Evolutionary conservation across 73 alveolate genomes (phyloP), one percentile per base, ranked within the genome.

Genomic region (Paramecium pentaurelia): DNA sequence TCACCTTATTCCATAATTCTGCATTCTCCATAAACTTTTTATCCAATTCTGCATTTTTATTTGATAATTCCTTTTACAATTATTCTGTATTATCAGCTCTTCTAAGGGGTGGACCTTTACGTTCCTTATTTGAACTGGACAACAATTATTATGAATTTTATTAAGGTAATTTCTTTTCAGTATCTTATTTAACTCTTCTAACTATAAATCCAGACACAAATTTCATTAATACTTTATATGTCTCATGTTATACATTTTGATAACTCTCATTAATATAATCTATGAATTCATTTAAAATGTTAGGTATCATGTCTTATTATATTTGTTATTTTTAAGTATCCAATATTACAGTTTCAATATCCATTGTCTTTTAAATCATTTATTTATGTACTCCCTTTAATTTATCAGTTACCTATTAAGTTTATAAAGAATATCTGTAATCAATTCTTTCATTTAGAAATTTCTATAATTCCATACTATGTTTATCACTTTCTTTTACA

Each of bases 161-260:
- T 80, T 80, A 0, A 1, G 47, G 47, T 44, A 32, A 44, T 28
- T 80, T 80, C 27, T 18, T 42, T 4, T 42, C 71, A 0, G 77
- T 45, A 20, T 80, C 71, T 8, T 25, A 27, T 80, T 80, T 80
- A n/a, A 7, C 49, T 45, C 58, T 80, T 18, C 32, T 42, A 4
- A 47, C 28, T 11, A 64, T 64, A 64, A 45, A 80, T 25, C 58
- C 73, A 25, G 34, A 27, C 1, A 80, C 75, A 27, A 80, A 42
- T 80, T 49, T 80, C 91, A 80, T 80, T 8, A 80, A 6, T 8
- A 80, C 75, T 22, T 47, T 80, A 27, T 80, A 80, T 4, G 91
- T 80, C n/a, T 80, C 91, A 80, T 25, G 30, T 14, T 80, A 44
- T 8, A 80, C 91, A 32, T 40, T 28, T n/a, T 40, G 8, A 27